These are phyloP conservation scores for Chlorella sp. DNA, from an alignment of 139 green algal species.

Conservation along the genomic window DNA sequence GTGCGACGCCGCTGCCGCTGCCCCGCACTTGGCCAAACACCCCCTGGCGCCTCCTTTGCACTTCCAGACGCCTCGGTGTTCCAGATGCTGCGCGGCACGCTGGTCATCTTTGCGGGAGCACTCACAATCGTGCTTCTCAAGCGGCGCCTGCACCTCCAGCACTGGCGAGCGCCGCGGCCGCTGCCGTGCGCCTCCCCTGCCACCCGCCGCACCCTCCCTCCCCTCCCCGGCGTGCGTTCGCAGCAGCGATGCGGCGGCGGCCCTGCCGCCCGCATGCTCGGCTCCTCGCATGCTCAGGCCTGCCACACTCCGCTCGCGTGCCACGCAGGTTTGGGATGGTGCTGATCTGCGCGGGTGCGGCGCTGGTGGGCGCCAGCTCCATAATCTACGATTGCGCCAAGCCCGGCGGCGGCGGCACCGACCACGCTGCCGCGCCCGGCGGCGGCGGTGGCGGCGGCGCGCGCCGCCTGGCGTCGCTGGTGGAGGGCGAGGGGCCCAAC, in stretches of 20 bases:
- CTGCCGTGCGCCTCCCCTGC: too few species aligned
- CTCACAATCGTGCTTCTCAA: constrained; percentile 81
- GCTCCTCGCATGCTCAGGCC: too few species aligned
- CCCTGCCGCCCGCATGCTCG: too few species aligned
- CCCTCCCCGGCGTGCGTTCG: too few species aligned
- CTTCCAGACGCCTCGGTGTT: constrained; percentile 63
- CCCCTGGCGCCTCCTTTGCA: background rate
- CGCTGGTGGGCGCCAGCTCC: constrained; percentile 76
- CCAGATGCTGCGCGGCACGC: constrained; percentile 89
- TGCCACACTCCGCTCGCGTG: too few species aligned
- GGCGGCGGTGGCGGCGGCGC: background rate
- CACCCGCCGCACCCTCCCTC: too few species aligned
- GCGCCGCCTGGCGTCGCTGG: constrained; percentile 4
- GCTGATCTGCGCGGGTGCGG: constrained; percentile 79
- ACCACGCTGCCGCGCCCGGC: background rate
- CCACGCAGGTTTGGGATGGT: too few species aligned
- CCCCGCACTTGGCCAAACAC: too few species aligned
- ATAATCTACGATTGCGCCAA: constrained; percentile 39
- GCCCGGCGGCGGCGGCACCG: too few species aligned
- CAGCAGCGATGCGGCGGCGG: too few species aligned
- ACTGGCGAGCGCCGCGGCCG: too few species aligned
- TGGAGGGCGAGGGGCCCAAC: background rate
- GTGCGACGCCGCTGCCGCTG: too few species aligned
- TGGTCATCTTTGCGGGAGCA: constrained; percentile 84
- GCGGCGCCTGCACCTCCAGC: constrained; percentile 70